A percentile compares a stretch with the other conserved stretches of the same genome.
Evolutionary conservation across 805 yeast genomes (phyloP).

Genomic region (Lipomyces mesembrius): DNA sequence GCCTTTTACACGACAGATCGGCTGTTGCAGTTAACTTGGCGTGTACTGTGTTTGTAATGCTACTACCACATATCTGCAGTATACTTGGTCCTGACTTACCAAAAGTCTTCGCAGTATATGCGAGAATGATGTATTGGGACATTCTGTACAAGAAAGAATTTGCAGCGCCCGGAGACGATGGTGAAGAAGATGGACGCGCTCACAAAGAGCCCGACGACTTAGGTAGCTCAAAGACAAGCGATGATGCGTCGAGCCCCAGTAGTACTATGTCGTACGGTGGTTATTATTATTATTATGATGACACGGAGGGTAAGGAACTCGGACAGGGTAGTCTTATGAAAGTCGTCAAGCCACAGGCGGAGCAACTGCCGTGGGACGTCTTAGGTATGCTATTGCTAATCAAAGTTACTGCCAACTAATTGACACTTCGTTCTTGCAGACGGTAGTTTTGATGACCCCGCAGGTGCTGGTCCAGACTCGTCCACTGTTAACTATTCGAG

Average conservation of each 20-base stretch:
- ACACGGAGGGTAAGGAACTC: conserved; percentile 8
- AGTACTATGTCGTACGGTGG: conserved; percentile 21
- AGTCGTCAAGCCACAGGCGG: background rate
- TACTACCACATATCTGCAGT: conserved; percentile 54
- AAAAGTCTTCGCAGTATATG: conserved; percentile 52
- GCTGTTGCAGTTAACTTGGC: conserved; percentile 50
- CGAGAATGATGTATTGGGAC: conserved; percentile 53
- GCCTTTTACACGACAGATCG: conserved; percentile 51
- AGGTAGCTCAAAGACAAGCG: background rate
- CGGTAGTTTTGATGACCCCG: conserved; percentile 19
- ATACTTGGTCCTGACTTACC: conserved; percentile 47
- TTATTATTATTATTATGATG: conserved; percentile 26
- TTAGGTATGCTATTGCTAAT: background rate
- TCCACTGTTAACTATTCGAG: conserved; percentile 26
- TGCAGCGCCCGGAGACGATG: conserved; percentile 9
- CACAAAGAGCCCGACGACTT: conserved; percentile 8
- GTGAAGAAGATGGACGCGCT: conserved; percentile 10
- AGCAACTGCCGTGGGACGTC: background rate
- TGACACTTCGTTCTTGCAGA: background rate
- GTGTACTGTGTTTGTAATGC: conserved; percentile 49
- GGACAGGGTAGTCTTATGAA: background rate
- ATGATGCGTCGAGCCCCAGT: conserved; percentile 12
- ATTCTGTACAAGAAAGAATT: conserved; percentile 22
- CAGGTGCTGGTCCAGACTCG: conserved; percentile 16
- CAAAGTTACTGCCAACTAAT: background rate